Base-by-base conservation (phyloP, 2,329 filamentous ascomycete species). In the Calonectria honghensis region DNA sequence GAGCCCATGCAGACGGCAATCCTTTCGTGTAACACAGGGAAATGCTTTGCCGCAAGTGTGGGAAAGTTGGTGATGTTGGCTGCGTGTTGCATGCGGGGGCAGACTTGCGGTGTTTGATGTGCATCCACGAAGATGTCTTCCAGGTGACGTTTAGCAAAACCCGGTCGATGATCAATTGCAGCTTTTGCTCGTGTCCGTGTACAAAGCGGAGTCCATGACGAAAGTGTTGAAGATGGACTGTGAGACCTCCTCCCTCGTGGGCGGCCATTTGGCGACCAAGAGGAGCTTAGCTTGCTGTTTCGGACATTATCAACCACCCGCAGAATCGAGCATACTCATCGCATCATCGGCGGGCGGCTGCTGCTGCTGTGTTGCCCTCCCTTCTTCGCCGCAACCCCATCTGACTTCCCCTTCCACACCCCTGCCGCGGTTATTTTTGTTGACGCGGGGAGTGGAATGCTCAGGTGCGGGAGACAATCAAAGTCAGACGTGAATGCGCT, bases 301-400 rank as follows among this genome's bases (percentile, higher is more conserved):
- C 68, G 59, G 59, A 54, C 59, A 41, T 57, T 20, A 52, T 71
- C 35, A 48, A 48, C 59, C 37, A 65, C 37, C 68, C 35, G 59
- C 48, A 71, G 48, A 29, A 71, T 71, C 68, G 68, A 70, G 68
- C 45, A 64, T 63, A n/a, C n/a, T 27, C 61, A 65, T 37, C 54
- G 37, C 59, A 71, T 32, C 59, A 71, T 65, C 68, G 35, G 66
- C 37, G 59, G 45, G 13, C 13, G 14, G 39, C 39, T 14, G 39
- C 39, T 41, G 57, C 54, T 31, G 54, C 54, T 61, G 54, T 61
- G 57, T 61, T 39, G 57, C 57, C 57, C 57, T 61, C 57, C 57
- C 57, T 61, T 39, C 16, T 37, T 41, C 35, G 35, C 41, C 41
- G 41, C 41, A 48, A 48, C 41, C 41, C 41, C 7, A 48, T 48